These are phyloP conservation scores for Epichloe glyceriae DNA, from an alignment of 2,329 filamentous ascomycete species.

Conservation along the genomic window DNA sequence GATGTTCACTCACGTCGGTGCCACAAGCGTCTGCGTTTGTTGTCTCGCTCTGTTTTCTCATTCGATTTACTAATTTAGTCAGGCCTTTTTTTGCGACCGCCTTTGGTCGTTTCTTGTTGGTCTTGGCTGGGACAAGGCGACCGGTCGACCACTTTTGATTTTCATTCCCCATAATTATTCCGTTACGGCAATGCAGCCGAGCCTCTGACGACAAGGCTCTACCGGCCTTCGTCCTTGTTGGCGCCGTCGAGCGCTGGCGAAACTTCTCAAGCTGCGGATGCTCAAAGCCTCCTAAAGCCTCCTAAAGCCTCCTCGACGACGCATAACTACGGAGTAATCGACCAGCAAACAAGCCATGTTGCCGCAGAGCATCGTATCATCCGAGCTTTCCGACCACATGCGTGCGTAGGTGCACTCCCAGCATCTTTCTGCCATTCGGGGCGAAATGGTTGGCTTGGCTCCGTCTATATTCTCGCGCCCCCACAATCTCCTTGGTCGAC, in stretches of 20 bases:
- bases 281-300: too few species aligned
- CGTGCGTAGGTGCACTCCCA: neutral
- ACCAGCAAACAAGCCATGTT: neutral
- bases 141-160: neutral
- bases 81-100: neutral
- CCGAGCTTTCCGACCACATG: neutral
- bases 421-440: neutral
- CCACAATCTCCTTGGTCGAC: neutral
- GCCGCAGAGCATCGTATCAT: neutral
- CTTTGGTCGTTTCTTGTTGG: neutral
- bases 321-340: neutral
- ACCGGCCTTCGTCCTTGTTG: neutral
- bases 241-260: neutral
- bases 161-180: neutral
- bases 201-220: neutral
- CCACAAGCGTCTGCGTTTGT: slow-evolving; percentile 3
- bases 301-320: neutral
- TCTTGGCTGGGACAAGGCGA: neutral
- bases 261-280: neutral
- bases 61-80: neutral
- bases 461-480: neutral
- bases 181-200: neutral
- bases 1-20: neutral
- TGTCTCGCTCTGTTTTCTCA: slow-evolving; percentile 9
- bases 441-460: neutral